These are phyloP conservation scores for Eucalyptus tenuipes DNA, from an alignment of 345 rosid genomes.

Conservation along the genomic window DNA sequence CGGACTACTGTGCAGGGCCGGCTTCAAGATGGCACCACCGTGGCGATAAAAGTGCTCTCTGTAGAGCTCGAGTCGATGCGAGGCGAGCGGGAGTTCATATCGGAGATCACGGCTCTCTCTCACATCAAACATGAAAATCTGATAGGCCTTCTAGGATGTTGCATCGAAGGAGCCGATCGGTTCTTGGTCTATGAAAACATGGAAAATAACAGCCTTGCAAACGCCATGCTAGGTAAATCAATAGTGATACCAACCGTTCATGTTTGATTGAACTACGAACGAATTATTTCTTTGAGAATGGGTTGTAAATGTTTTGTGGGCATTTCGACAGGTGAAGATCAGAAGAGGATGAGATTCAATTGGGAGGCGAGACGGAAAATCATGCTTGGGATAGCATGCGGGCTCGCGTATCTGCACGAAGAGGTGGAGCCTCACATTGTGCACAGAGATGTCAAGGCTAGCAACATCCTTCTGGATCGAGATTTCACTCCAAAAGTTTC, in stretches of 20 bases:
- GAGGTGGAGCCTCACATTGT: slow-evolving; percentile 34
- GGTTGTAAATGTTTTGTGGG: neutral
- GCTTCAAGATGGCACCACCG: slow-evolving; percentile 22
- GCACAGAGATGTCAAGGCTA: slow-evolving; percentile 54
- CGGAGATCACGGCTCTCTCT: slow-evolving; percentile 40
- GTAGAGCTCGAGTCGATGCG: slow-evolving; percentile 41
- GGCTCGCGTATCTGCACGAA: slow-evolving; percentile 45
- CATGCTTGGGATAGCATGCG: slow-evolving; percentile 39
- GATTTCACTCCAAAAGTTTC: slow-evolving; percentile 40
- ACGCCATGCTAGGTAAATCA: slow-evolving; percentile 25
- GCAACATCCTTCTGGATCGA: slow-evolving; percentile 43
- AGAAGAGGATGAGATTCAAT: slow-evolving; percentile 25
- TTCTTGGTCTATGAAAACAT: slow-evolving; percentile 43
- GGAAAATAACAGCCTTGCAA: slow-evolving; percentile 46
- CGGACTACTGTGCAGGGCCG: slow-evolving; percentile 13
- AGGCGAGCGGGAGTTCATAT: slow-evolving; percentile 49
- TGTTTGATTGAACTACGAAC: neutral
- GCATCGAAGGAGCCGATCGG: slow-evolving; percentile 35
- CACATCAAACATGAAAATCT: slow-evolving; percentile 39
- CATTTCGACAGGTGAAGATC: slow-evolving; percentile 26
- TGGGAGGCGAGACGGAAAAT: slow-evolving; percentile 35
- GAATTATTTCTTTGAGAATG: neutral
- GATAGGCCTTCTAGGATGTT: slow-evolving; percentile 44
- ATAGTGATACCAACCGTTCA: neutral
- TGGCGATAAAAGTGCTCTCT: slow-evolving; percentile 41